These are phyloP conservation scores for Sporothrix brasiliensis DNA, from an alignment of 2,329 filamentous ascomycete species.

Conservation along the genomic window DNA sequence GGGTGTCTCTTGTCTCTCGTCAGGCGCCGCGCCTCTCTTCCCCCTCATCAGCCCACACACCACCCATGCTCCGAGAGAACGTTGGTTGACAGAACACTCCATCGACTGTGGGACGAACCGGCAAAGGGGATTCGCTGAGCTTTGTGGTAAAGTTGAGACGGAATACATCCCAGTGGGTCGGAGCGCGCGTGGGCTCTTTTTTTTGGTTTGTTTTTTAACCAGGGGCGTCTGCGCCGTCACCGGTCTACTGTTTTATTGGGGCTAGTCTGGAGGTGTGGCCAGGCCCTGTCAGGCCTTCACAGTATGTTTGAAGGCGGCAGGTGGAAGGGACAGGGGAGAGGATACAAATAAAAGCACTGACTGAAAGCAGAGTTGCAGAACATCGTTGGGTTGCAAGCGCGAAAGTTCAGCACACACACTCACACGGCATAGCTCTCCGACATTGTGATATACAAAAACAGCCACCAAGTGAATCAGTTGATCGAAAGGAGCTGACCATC, in stretches of 20 bases:
- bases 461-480: neutral
- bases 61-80: slow-evolving; percentile 2
- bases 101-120: slow-evolving; percentile 6
- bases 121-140: slow-evolving; percentile 16
- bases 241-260: neutral
- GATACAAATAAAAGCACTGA: neutral
- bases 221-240: slow-evolving; percentile 18
- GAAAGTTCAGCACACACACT: neutral
- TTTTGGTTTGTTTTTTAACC: neutral
- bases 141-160: slow-evolving; percentile 3
- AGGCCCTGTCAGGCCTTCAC: neutral
- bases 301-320: neutral
- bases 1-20: neutral
- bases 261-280: slow-evolving; percentile 14
- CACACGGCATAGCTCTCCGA: slow-evolving; percentile 6
- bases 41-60: slow-evolving; percentile 1
- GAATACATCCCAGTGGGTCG: slow-evolving; percentile 30
- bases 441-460: neutral
- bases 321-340: neutral
- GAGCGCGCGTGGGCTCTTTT: slow-evolving; percentile 12
- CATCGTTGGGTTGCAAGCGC: slow-evolving; percentile 18
- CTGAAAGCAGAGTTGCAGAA: neutral
- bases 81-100: neutral
- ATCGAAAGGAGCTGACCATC: neutral
- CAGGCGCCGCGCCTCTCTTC: neutral